Evolutionary conservation across 805 yeast genomes (phyloP).

Genomic region (Candida incommunis): DNA sequence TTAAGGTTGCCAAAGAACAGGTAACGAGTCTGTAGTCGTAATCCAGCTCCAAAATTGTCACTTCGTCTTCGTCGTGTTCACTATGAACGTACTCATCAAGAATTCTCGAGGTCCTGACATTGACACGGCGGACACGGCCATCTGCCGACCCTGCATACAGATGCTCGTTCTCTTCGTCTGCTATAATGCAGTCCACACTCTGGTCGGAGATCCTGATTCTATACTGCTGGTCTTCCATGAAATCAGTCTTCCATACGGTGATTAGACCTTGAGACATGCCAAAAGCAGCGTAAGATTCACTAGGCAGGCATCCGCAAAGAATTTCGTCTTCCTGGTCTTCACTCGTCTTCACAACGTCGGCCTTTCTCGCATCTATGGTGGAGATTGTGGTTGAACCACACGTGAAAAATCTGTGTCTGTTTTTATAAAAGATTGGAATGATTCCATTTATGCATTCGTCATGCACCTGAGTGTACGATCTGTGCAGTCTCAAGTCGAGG

Average conservation of each 20-base stretch:
- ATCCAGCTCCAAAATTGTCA: constrained; percentile 64
- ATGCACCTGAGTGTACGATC: constrained; percentile 32
- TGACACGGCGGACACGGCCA: constrained; percentile 55
- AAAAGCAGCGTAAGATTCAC: constrained; percentile 52
- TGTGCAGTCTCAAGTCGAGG: constrained; percentile 33
- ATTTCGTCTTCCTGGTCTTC: constrained; percentile 93
- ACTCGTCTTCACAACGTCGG: constrained; percentile 39
- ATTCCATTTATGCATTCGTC: constrained; percentile 59
- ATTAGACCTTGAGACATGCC: constrained; percentile 88
- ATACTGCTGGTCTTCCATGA: constrained; percentile 53
- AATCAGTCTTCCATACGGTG: constrained; percentile 71
- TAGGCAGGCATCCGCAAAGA: constrained; percentile 53
- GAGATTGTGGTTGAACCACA: constrained; percentile 74
- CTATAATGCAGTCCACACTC: constrained; percentile 56
- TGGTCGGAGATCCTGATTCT: constrained; percentile 59
- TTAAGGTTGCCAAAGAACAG: constrained; percentile 72
- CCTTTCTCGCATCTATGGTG: constrained; percentile 66
- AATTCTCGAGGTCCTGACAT: constrained; percentile 48
- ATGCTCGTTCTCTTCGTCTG: constrained; percentile 26
- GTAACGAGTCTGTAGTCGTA: constrained; percentile 63
- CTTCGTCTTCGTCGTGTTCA: constrained; percentile 45
- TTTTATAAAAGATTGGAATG: constrained; percentile 51
- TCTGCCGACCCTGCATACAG: constrained; percentile 48
- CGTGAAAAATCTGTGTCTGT: constrained; percentile 66
- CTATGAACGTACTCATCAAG: constrained; percentile 57